Conservation (phyloP, 495 filamentous ascomycete species). For the Aspergillus incahuasiensis region DNA sequence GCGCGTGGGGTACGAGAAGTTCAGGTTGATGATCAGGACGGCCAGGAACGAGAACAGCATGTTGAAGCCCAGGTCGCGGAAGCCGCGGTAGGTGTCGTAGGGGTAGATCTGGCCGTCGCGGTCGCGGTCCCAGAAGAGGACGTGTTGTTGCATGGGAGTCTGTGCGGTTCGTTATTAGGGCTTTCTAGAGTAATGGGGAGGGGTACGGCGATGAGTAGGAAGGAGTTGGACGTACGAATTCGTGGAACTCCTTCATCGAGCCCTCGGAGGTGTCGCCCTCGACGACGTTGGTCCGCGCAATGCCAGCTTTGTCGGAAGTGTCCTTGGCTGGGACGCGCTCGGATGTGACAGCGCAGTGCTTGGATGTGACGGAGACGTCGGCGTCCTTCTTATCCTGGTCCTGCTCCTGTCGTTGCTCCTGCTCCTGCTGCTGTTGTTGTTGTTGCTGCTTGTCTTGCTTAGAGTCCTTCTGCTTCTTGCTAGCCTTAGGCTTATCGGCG, state of each 20-base stretch:
- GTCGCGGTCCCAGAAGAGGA: constrained; percentile 50
- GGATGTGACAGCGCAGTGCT: background rate
- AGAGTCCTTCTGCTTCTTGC: no score
- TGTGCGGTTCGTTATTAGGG: background rate
- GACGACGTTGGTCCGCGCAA: background rate
- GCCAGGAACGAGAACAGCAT: constrained; percentile 40
- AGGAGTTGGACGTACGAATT: background rate
- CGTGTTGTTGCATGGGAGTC: constrained; percentile 50
- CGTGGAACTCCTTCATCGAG: background rate
- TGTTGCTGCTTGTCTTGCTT: background rate
- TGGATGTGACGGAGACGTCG: background rate
- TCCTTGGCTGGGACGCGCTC: background rate
- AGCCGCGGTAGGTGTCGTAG: constrained; percentile 49
- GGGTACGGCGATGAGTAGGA: background rate
- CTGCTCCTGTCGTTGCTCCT: background rate
- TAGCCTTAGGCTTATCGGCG: no score
- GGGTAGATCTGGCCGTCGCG: constrained; percentile 50
- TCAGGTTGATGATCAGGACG: constrained; percentile 42
- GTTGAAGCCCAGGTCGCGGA: constrained; percentile 48
- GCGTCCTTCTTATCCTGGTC: background rate
- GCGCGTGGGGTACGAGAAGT: constrained; percentile 50
- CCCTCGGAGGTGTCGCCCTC: background rate
- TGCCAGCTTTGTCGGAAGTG: background rate
- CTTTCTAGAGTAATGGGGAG: background rate
- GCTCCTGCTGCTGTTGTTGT: background rate